Evolutionary conservation across 2,329 filamentous ascomycete species (phyloP).

Genomic region (Alternaria arborescens): DNA sequence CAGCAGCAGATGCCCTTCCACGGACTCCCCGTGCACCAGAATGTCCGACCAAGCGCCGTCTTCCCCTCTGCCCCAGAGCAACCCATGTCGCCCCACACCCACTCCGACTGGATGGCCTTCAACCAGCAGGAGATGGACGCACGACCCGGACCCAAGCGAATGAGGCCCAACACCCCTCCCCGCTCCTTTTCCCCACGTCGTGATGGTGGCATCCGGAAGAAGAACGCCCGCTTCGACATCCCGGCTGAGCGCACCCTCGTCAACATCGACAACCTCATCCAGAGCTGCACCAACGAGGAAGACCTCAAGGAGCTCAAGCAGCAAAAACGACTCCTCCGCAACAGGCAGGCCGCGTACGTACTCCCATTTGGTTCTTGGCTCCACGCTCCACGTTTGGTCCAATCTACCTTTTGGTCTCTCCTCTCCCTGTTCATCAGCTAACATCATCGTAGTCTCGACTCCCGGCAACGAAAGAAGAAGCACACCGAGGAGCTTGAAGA

Average conservation of each 20-base stretch:
- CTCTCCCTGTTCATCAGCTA: slow-evolving; percentile 46
- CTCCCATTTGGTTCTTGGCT: slow-evolving; percentile 56
- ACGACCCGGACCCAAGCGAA: slow-evolving; percentile 60
- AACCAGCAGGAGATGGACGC: slow-evolving; percentile 61
- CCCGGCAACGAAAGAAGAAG: slow-evolving; percentile 95
- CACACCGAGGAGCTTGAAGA: slow-evolving; percentile 96
- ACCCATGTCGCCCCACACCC: slow-evolving; percentile 69
- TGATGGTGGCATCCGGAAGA: slow-evolving; percentile 94
- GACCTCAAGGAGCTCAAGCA: slow-evolving; percentile 99
- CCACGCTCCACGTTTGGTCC: slow-evolving; percentile 42
- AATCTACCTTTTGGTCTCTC: slow-evolving; percentile 42
- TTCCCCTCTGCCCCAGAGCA: slow-evolving; percentile 56
- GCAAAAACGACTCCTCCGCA: slow-evolving; percentile 92
- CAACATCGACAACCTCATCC: slow-evolving; percentile 94
- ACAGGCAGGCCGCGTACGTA: slow-evolving; percentile 91
- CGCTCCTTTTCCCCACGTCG: slow-evolving; percentile 78
- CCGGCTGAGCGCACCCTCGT: slow-evolving; percentile 89
- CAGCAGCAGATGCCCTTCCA: slow-evolving; percentile 51
- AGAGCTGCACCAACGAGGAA: slow-evolving; percentile 85
- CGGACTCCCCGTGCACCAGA: slow-evolving; percentile 48
- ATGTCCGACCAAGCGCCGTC: slow-evolving; percentile 59
- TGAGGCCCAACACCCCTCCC: slow-evolving; percentile 73
- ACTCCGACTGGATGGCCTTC: slow-evolving; percentile 65
- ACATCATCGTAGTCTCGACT: slow-evolving; percentile 76
- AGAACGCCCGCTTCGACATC: slow-evolving; percentile 98